Base-by-base conservation (phyloP, 2,329 filamentous ascomycete species). In the Cryphonectria radicalis region DNA sequence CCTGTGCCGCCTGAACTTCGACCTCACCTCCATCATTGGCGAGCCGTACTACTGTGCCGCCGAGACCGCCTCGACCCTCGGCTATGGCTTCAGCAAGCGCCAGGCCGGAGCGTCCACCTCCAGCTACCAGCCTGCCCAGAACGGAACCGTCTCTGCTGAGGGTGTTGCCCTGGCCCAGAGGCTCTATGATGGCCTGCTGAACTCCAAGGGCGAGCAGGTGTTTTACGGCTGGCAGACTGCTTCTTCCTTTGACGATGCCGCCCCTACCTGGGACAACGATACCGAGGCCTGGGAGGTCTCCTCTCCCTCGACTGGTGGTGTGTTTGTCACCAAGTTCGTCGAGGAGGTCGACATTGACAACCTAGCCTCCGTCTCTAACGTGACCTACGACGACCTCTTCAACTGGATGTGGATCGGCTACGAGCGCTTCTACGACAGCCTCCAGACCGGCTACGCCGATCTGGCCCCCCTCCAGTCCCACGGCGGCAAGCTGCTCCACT, bases 401-500 rank as follows among this genome's bases (percentile, higher is more conserved):
- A 81, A 82, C 22, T 89, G 86, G 86, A 89, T 89, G 81, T 77
- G 81, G 55, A 80, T 77, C 6, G 87, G 83, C 7, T 82, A 84
- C 81, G 75, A 83, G 63, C 80, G 80, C 55, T 90, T 87, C 77
- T 72, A 80, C 42, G 85, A 87, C 74, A 84, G 77, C 64, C 80
- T 88, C 4, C 87, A 89, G 75, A 89, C 86, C 11, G 88, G 84
- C 0, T 75, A 83, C 35, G 85, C 86, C 0, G 87, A 90, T 73
- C 80, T 89, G 0, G 85, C 83, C 0, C 74, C 79, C 11, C 88
- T 88, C 80, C 79, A 85, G 43, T 70, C 79, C 2, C 75, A 80
- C 0, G 87, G 87, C 35, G 87, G 86, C 67, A 90, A 90, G 77
- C 78, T 90, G 4, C 78, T 90, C 14, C 87, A 89, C 77, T 88